Evolutionary conservation across 73 alveolate species (phyloP).

Genomic region (Durusdinium trenchii): DNA sequence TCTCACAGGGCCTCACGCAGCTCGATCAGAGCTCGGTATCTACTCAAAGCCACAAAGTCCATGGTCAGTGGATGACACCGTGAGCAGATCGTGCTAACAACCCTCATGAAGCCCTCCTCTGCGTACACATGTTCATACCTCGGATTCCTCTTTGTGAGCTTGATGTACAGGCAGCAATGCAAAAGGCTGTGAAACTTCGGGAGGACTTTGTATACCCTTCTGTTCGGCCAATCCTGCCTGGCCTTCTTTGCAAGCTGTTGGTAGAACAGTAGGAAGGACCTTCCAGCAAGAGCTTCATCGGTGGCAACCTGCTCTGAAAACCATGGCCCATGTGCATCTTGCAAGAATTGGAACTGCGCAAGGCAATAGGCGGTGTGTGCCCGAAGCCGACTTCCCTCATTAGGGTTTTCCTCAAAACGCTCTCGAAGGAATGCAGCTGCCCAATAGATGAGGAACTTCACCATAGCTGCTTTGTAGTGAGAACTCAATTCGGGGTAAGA

Average conservation of each 20-base stretch:
- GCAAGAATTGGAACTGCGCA: constrained; percentile 1
- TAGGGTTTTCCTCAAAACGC: too few relatives aligned
- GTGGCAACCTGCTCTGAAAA: not conserved
- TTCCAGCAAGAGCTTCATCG: not conserved
- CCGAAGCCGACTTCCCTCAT: not conserved
- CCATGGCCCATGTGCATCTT: constrained; percentile 13
- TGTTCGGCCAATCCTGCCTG: not conserved
- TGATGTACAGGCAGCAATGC: not conserved
- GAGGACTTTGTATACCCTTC: not conserved
- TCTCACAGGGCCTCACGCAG: too few relatives aligned
- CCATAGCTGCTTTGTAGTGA: not conserved
- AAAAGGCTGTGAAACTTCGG: not conserved
- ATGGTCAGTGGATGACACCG: not conserved
- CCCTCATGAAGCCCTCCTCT: not conserved
- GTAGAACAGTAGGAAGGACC: not conserved
- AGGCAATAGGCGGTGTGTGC: not conserved
- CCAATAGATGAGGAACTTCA: not conserved
- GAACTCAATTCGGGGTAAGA: not conserved
- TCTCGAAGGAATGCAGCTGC: not conserved
- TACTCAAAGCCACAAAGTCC: not conserved
- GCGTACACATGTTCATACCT: not conserved
- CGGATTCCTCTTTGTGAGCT: not conserved
- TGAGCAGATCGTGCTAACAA: not conserved
- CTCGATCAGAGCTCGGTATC: constrained; percentile 13
- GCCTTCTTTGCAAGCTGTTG: not conserved